Base-by-base conservation (phyloP, 371 early-diverging fungal species). In the Actinomucor elegans region DNA sequence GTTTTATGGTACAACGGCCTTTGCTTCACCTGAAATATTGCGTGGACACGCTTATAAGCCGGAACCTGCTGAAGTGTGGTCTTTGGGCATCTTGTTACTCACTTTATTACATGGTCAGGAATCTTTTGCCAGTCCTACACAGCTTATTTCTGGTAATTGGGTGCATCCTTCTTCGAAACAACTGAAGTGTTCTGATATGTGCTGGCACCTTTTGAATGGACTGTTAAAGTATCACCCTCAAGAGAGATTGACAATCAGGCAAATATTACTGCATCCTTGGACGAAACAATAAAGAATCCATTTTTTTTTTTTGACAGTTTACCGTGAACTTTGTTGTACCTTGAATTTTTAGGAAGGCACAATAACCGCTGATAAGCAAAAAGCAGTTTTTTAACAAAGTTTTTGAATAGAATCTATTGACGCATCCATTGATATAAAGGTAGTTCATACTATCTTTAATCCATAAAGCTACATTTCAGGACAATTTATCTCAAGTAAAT, bases 181-280 rank as follows among this genome's bases (percentile, higher is more conserved):
- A 23, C 78, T 81, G 4, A 29, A 48, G 17, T 50, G 38, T 40
- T 50, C 50, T 31, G 41, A 50, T 4, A 59, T 66, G 14, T 81
- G 80, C 48, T 34, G 72, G 9, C 63, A 83, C 27, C 55, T 89
- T 33, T 36, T 89, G 46, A 57, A 66, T 33, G 59, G 76, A 58
- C 73, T 89, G 80, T 59, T 89, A 40, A 64, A 64, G n/a, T 80
- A 79, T 57, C 53, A 71, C 26, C 77, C 81, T 3, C 47, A 62
- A 18, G 50, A 66, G 12, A 64, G 89, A 15, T 64, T 78, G 0
- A 76, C 81, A 0, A 59, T 86, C 28, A 55, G 66, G 8, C 69
- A 87, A 24, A 77, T 87, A 17, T 33, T 64, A 12, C 35, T 36
- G 12, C 86, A 88, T 61, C 74, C 82, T n/a, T 88, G 89, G 89